Percentiles rank a stretch among this genome's conserved stretches.
phyloP scores from a whole-genome alignment of 768 basidiomycete species.

The Boletus sp. region DNA sequence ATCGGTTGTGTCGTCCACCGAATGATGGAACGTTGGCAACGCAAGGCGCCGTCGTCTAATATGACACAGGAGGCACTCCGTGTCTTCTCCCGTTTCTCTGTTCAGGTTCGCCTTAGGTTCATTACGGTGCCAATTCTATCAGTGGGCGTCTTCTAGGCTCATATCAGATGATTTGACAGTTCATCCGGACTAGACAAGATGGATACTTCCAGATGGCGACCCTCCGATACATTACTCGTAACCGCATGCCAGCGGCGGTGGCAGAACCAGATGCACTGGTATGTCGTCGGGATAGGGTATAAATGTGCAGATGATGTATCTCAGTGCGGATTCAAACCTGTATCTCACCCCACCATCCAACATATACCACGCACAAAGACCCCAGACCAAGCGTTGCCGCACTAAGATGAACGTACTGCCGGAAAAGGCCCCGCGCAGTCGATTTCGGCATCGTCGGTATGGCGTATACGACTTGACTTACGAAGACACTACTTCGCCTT shows the following conservation, averaged over 20 bases:
- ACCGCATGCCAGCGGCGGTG: slow-evolving; percentile 3
- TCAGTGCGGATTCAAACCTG: not conserved
- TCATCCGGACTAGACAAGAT: not conserved
- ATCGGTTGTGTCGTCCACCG: not conserved
- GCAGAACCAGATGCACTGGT: not conserved
- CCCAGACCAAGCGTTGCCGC: not conserved
- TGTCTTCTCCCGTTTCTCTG: not conserved
- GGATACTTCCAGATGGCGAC: slow-evolving; percentile 13
- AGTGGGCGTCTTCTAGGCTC: slow-evolving; percentile 13
- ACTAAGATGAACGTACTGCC: not conserved
- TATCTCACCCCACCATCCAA: not conserved
- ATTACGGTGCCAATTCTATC: not conserved
- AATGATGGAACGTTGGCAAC: not conserved
- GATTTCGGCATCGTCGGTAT: slow-evolving; percentile 11
- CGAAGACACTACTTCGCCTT: slow-evolving; percentile 8
- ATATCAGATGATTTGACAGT: not conserved
- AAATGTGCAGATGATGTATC: slow-evolving; percentile 9
- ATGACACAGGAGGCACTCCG: not conserved
- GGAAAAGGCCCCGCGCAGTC: not conserved
- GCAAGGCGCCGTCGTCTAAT: not conserved
- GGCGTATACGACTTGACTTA: slow-evolving; percentile 25
- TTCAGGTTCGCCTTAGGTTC: not conserved
- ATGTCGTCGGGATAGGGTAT: slow-evolving; percentile 7
- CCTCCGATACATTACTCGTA: not conserved
- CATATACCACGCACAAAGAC: not conserved